A percentile compares a stretch with the other conserved stretches of the same genome.
Conservation (phyloP, 805 yeast genomes). For the Starmerella stigmatis region DNA sequence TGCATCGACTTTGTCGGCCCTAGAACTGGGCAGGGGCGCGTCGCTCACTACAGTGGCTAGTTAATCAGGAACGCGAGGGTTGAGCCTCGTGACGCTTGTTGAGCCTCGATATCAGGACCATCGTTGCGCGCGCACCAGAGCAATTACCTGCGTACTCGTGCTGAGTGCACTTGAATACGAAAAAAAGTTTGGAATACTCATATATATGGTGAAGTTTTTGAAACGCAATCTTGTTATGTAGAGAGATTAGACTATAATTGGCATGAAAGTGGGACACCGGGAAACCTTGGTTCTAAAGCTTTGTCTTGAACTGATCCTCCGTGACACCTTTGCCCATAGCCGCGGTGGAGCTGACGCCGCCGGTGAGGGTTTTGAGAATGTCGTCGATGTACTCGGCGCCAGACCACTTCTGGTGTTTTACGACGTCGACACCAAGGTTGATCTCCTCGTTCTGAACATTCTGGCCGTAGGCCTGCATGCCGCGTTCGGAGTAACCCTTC, state of each 20-base stretch:
- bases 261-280: too few relatives aligned
- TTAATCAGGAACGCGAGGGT: neutral
- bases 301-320: conserved; percentile 65
- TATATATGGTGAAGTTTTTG: too few relatives aligned
- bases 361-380: conserved; percentile 77
- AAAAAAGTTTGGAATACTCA: too few relatives aligned
- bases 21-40: neutral
- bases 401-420: conserved; percentile 97
- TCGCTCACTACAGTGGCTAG: neutral
- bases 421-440: conserved; percentile 82
- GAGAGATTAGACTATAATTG: neutral
- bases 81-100: too few relatives aligned
- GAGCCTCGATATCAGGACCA: too few relatives aligned
- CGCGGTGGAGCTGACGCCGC: conserved; percentile 91
- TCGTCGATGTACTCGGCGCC: conserved; percentile 96
- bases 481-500: conserved; percentile 61
- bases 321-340: conserved; percentile 99
- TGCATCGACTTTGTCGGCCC: neutral
- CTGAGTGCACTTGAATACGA: too few relatives aligned
- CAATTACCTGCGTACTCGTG: too few relatives aligned
- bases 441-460: conserved; percentile 79
- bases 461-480: conserved; percentile 94
- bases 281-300: conserved; percentile 10
- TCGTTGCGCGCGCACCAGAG: too few relatives aligned
- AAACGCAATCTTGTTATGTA: neutral